Conservation (phyloP, 2,329 filamentous ascomycete species). For the Triangularia verruculosa region DNA sequence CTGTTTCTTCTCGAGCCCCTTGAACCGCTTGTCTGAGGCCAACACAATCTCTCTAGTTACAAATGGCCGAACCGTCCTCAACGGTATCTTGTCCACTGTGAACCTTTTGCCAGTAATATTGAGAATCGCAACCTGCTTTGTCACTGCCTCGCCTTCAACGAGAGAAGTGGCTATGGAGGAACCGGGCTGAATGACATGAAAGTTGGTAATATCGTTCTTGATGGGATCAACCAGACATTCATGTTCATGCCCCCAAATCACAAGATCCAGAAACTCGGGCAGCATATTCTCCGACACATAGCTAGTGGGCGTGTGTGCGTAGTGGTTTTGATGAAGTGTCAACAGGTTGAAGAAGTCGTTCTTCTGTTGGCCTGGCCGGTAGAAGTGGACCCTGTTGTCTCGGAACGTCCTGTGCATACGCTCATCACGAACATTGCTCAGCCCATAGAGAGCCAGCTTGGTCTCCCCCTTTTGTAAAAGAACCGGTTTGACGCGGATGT, state of each 20-base stretch:
- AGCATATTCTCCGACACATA: conserved; percentile 93
- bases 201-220: conserved; percentile 68
- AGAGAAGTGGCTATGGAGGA: conserved; percentile 95
- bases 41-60: conserved; percentile 80
- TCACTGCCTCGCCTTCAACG: conserved; percentile 81
- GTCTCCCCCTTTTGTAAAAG: conserved; percentile 90
- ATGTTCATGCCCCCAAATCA: conserved; percentile 97
- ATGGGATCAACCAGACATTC: conserved; percentile 87
- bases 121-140: conserved; percentile 86
- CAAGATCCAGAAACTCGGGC: conserved; percentile 84
- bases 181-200: conserved; percentile 95
- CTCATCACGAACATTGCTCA: conserved; percentile 96
- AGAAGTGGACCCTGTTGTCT: conserved; percentile 92
- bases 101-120: conserved; percentile 82
- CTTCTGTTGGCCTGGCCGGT: conserved; percentile 74
- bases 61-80: conserved; percentile 89
- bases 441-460: conserved; percentile 86
- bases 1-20: conserved; percentile 72
- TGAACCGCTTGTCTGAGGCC: conserved; percentile 71
- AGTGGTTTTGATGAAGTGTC: conserved; percentile 93
- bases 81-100: conserved; percentile 71
- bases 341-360: conserved; percentile 95
- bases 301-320: conserved; percentile 86
- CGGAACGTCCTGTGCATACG: conserved; percentile 90
- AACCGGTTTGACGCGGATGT: conserved; percentile 88